Evolutionary conservation across 352 stramenopile species (phyloP), one percentile per base, ranked within the genome.

Genomic region (Chrysophaeum taylorii): DNA sequence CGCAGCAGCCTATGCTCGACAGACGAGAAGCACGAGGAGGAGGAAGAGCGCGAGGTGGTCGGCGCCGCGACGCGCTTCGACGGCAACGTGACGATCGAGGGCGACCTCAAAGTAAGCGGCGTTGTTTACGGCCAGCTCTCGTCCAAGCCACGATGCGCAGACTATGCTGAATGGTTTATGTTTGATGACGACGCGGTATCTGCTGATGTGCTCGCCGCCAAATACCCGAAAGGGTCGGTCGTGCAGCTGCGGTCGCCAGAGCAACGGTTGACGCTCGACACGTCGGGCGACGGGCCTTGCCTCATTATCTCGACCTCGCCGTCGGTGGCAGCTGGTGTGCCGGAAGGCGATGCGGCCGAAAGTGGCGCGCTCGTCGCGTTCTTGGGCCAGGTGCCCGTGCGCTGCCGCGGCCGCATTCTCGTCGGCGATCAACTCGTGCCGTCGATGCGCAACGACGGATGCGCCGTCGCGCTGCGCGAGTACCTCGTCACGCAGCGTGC

Each of bases 151-250:
- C 39, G 54, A 9, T 39, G 64, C 33, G 70, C 70, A 5, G 70
- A 75, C 66, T 75, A 75, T 48, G 70, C 70, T 7, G 70, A 75
- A 38, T 72, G 68, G 70, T 75, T 75, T 33, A 36, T 37, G 61
- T 75, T 25, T 39, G 7, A 14, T 25, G 25, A 36, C 9, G 52
- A 35, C 9, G 33, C 27, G 2, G n/a, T n/a, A 64, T 70, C 71
- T n/a, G 61, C 54, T 21, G 43, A 18, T 23, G 21, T n/a, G 9
- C 31, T 70, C 25, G 66, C 41, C 36, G 41, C 52, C 31, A 12
- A 25, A 16, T 64, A 64, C 29, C 35, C 62, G 25, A 25, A 35
- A 5, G 70, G 70, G 31, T 38, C 43, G 21, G 70, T 75, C 38
- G 64, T 75, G 21, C 70, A 75, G 42, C 70, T 75, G 16, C 66